Evolutionary conservation across 306 rosid genomes (phyloP).

Genomic region (Vigna reflexopilosa): DNA sequence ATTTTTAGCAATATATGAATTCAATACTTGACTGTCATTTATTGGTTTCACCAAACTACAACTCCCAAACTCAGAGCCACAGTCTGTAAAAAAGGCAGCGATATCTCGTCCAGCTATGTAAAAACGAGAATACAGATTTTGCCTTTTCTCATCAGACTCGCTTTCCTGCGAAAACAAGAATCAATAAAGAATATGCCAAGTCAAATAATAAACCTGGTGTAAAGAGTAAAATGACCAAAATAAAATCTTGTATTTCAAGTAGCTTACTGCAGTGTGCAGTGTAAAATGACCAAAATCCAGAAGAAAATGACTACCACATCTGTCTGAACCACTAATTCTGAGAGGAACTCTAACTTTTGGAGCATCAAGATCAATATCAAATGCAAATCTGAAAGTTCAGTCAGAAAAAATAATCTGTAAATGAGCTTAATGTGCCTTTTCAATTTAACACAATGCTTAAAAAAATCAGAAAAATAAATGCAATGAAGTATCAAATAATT

Average conservation of each 20-base stretch:
- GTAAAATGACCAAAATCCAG: conserved; percentile 98
- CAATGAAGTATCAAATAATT: not conserved
- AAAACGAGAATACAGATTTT: conserved; percentile 81
- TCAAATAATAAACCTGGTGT: conserved; percentile 49
- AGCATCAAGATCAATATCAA: conserved; percentile 96
- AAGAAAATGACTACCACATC: conserved; percentile 84
- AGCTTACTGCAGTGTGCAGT: conserved; percentile 78
- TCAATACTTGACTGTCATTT: conserved; percentile 48
- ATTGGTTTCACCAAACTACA: conserved; percentile 58
- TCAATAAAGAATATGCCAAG: conserved; percentile 44
- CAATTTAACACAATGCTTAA: conserved; percentile 2
- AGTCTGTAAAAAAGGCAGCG: conserved; percentile 89
- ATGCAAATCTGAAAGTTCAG: conserved; percentile 81
- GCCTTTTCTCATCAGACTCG: conserved; percentile 71
- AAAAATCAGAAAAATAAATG: not conserved
- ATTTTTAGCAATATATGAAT: conserved; percentile 45
- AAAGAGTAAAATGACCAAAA: conserved; percentile 87
- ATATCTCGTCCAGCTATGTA: conserved; percentile 90
- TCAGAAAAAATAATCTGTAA: conserved; percentile 39
- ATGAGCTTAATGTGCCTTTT: conserved; percentile 10
- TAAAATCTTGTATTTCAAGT: conserved; percentile 32
- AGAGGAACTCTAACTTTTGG: conserved; percentile 98
- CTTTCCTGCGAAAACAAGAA: conserved; percentile 63
- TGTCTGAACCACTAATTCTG: conserved; percentile 64
- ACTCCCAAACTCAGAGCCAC: conserved; percentile 69